Conservation (phyloP, 768 basidiomycete genomes). For the Arthromyces matolae region DNA sequence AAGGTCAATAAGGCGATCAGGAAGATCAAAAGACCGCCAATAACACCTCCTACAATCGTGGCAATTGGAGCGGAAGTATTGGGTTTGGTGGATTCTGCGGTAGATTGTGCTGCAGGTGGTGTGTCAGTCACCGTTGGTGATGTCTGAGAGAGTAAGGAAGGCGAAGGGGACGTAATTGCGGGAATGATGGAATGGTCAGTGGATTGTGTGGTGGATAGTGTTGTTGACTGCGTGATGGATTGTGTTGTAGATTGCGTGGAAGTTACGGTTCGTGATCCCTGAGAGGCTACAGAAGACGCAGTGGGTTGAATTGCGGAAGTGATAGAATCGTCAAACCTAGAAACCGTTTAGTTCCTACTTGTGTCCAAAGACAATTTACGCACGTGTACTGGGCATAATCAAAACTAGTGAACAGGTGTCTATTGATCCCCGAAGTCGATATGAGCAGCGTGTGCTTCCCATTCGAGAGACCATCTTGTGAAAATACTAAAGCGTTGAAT, state of each 20-base stretch:
- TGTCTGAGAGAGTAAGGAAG: too few relatives aligned
- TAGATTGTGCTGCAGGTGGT: not conserved
- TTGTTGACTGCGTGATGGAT: too few relatives aligned
- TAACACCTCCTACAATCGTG: not conserved
- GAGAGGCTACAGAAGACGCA: not conserved
- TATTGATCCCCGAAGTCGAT: conserved; percentile 26
- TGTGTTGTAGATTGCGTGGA: too few relatives aligned
- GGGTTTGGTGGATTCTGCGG: not conserved
- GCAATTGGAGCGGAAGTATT: not conserved
- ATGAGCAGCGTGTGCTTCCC: conserved; percentile 28
- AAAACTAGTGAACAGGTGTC: conserved; percentile 33
- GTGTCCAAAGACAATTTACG: conserved; percentile 9
- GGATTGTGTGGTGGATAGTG: too few relatives aligned
- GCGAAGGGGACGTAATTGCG: too few relatives aligned
- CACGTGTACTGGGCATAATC: conserved; percentile 42
- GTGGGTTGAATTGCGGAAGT: not conserved
- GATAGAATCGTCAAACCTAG: not conserved
- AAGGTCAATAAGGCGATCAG: not conserved
- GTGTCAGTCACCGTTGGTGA: too few relatives aligned
- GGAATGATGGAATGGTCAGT: too few relatives aligned
- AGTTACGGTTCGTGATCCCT: too few relatives aligned
- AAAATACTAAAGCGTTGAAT: conserved; percentile 31
- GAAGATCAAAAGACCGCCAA: not conserved
- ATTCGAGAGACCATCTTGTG: conserved; percentile 24
- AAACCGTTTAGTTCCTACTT: not conserved